Evolutionary conservation across 2,329 filamentous ascomycete species (phyloP).

Genomic region (Xylaria multiplex): DNA sequence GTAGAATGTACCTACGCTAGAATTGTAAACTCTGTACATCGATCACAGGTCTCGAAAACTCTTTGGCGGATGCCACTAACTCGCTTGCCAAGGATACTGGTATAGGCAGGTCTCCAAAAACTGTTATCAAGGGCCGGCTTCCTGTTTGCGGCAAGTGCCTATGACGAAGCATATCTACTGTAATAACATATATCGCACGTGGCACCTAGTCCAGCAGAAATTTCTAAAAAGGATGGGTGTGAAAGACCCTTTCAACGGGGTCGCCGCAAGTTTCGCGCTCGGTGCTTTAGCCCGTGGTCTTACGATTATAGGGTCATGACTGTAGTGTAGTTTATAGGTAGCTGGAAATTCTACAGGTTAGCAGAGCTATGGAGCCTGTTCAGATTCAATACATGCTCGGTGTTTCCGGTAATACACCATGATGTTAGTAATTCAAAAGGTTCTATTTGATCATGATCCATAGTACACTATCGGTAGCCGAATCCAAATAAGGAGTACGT

Average conservation of each 20-base stretch:
- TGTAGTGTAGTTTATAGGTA: not conserved
- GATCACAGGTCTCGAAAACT: not conserved
- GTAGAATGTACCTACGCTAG: not conserved
- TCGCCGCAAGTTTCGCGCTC: too few species aligned
- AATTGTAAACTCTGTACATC: not conserved
- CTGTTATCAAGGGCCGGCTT: slow-evolving; percentile 10
- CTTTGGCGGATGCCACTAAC: not conserved
- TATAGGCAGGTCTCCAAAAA: slow-evolving; percentile 13
- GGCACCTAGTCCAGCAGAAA: not conserved
- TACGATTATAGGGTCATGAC: too few species aligned
- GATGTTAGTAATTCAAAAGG: not conserved
- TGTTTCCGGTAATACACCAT: too few species aligned
- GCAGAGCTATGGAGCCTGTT: not conserved
- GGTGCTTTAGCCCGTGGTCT: too few species aligned
- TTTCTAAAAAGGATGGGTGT: not conserved
- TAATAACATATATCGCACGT: slow-evolving; percentile 11
- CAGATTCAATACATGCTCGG: too few species aligned
- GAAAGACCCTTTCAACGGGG: not conserved
- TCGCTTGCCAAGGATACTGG: not conserved
- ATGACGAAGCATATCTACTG: not conserved
- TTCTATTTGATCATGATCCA: not conserved
- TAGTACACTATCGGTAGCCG: not conserved
- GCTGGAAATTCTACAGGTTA: too few species aligned
- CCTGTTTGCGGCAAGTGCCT: slow-evolving; percentile 14
- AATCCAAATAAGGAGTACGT: too few species aligned